phyloP scores from a whole-genome alignment of 768 basidiomycete genomes.

The Tubosaeta brunneosetosa region DNA sequence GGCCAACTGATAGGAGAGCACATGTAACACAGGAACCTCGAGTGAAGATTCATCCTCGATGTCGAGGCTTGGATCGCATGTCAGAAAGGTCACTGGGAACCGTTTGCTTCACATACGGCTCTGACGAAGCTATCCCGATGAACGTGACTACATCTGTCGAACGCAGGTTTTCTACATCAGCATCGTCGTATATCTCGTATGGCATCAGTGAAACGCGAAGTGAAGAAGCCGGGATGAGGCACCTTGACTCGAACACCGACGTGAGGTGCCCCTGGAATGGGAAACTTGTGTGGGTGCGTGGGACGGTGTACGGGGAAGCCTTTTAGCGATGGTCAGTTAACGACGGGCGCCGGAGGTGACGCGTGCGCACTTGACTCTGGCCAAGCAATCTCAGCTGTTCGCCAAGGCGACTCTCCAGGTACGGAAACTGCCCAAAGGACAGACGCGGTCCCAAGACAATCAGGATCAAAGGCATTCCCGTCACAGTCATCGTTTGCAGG shows the following conservation, averaged over 20 bases:
- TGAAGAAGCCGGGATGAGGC: neutral
- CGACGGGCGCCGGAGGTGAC: neutral
- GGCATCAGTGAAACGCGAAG: conserved; percentile 1
- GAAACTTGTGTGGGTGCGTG: conserved; percentile 58
- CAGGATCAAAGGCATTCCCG: conserved; percentile 35
- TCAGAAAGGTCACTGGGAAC: conserved; percentile 2
- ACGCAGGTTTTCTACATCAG: conserved; percentile 43
- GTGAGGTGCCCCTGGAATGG: conserved; percentile 48
- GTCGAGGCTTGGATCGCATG: conserved; percentile 32
- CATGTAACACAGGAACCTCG: conserved; percentile 63
- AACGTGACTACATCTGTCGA: conserved; percentile 63
- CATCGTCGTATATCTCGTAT: conserved; percentile 54
- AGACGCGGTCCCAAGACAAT: conserved; percentile 55
- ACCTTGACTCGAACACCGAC: conserved; percentile 76
- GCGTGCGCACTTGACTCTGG: conserved; percentile 16
- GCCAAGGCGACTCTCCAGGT: conserved; percentile 66
- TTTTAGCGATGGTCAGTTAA: conserved; percentile 10
- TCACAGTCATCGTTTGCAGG: conserved; percentile 24
- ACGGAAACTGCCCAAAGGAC: conserved; percentile 72
- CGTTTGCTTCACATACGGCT: conserved; percentile 47
- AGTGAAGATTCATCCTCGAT: conserved; percentile 34
- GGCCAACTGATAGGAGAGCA: conserved; percentile 42
- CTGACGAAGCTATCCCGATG: conserved; percentile 66
- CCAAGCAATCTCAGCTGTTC: conserved; percentile 30
- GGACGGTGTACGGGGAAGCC: conserved; percentile 24